Evolutionary conservation across 805 yeast genomes (phyloP), one percentile per base, ranked within the genome.

Genomic region (Candida succiphila): DNA sequence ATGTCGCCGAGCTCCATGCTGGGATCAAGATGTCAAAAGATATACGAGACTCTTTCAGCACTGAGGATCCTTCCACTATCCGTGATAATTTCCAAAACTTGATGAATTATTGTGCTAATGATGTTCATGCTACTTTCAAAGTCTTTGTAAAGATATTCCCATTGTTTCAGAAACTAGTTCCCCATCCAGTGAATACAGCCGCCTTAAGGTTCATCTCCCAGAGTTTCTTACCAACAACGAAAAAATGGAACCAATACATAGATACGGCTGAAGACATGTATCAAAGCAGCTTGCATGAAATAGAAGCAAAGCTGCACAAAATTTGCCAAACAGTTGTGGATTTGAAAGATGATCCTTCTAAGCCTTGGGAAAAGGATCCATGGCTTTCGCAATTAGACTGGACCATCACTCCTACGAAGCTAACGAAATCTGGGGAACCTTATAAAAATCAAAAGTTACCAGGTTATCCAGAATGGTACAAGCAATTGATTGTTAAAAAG

Each of bases 401-500:
- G 99, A 69, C 75, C 0, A 60, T 79, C 2, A 64, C 63, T 22
- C 79, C 82, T 2, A 52, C 68, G 0, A 67, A 75, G 33, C 41
- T 75, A 27, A 83, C 78, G 12, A 85, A 85, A 49, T 64, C 70
- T 25, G 94, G 92, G 2, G 59, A 57, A 4, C 83, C 85, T 1
- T 67, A 61, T 17, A 82, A 84, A 35, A 75, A 71, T 18, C 95
- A 85, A 53, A 86, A 73, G 45, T 50, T 85, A 30, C 94, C 95
- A 0, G 97, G 96, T 0, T 85, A 68, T 46, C 99, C 99, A 0
- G 80, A 80, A 43, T 92, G 99, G 99, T 94, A 84, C 54, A 72
- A 81, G 38, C 76, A 75, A 18, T 48, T 73, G 25, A 58, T 63
- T 39, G 64, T 60, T 28, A 54, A 61, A 16, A 48, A 45, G 12